phyloP scores from a whole-genome alignment of 1,139 yeast species.

The Diutina sp. region DNA sequence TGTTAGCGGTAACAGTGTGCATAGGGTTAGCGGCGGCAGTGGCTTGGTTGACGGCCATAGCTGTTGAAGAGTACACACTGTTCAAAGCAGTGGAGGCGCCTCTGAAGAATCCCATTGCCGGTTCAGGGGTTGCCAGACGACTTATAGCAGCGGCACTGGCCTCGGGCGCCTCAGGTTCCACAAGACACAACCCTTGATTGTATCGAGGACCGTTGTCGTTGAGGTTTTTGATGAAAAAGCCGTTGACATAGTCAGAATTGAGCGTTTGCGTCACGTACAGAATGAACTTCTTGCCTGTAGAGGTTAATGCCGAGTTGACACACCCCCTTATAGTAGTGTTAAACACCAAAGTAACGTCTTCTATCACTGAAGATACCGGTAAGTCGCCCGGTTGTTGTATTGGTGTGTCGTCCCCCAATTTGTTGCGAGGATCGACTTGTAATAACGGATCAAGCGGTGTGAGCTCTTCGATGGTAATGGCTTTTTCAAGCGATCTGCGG shows the following conservation, averaged over 20 bases:
- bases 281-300: slow-evolving; percentile 39
- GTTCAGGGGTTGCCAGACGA: slow-evolving; percentile 25
- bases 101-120: slow-evolving; percentile 26
- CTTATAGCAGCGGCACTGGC: slow-evolving; percentile 10
- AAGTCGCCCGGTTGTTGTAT: background rate
- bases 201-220: slow-evolving; percentile 44
- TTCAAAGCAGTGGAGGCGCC: slow-evolving; percentile 36
- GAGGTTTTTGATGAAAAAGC: slow-evolving; percentile 35
- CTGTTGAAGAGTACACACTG: slow-evolving; percentile 24
- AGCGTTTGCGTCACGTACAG: slow-evolving; percentile 18
- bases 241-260: slow-evolving; percentile 25
- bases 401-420: background rate
- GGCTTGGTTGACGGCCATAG: slow-evolving; percentile 12
- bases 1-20: slow-evolving; percentile 9
- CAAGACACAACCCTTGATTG: slow-evolving; percentile 20
- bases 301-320: slow-evolving; percentile 47
- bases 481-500: slow-evolving; percentile 70
- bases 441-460: slow-evolving; percentile 33
- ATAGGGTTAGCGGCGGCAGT: slow-evolving; percentile 9
- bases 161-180: background rate
- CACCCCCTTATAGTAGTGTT: slow-evolving; percentile 52
- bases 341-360: slow-evolving; percentile 66
- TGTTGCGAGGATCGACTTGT: slow-evolving; percentile 9
- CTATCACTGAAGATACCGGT: slow-evolving; percentile 75
- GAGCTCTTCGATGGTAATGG: slow-evolving; percentile 66